Base-by-base conservation (phyloP, 1,139 yeast genomes). In the Diutina catenulata region DNA sequence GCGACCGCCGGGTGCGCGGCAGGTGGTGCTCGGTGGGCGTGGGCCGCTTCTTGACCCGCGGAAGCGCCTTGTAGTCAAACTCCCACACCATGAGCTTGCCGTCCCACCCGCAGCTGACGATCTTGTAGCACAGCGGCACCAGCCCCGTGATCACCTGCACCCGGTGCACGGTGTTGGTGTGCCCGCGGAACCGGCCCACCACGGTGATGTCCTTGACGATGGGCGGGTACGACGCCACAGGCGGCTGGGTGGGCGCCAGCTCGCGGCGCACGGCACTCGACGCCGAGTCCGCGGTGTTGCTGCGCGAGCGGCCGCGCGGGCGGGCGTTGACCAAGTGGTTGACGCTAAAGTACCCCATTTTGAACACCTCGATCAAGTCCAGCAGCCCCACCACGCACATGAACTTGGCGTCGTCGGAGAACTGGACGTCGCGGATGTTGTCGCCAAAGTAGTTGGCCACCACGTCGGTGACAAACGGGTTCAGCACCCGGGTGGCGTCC, bases 41-140 rank as follows among this genome's bases (percentile, higher is more conserved):
- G n/a, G 21, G 18, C 26, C 73, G 52, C 41, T 73, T 61, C 41
- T 70, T 71, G 10, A 68, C 56, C 41, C 67, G 68, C 1, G 79
- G 75, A 33, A 80, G 54, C 10, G 77, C 70, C 47, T 71, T 65
- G 32, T 81, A 80, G 39, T 76, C 74, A 52, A 82, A 79, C 48
- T 82, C 93, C 84, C 88, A 82, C 23, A 80, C 59, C 26, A 78
- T 56, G 7, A 81, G 57, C 40, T 68, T 67, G 1, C 87, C 86
- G 51, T 82, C 94, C 48, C 71, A 78, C 2, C 88, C 87, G 42
- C 77, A 77, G 31, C 81, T 68, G 2, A 80, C 73, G 27, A 82
- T 55, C 40, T 80, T 64, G 52, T 82, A 82, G 14, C 35, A 31
- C 14, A 56, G 53, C 41, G 53, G 56, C 19, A 40, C 29, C n/a